Evolutionary conservation across 2,329 filamentous ascomycete genomes (phyloP).

Genomic region (Nannizziopsis arthrosporioides): DNA sequence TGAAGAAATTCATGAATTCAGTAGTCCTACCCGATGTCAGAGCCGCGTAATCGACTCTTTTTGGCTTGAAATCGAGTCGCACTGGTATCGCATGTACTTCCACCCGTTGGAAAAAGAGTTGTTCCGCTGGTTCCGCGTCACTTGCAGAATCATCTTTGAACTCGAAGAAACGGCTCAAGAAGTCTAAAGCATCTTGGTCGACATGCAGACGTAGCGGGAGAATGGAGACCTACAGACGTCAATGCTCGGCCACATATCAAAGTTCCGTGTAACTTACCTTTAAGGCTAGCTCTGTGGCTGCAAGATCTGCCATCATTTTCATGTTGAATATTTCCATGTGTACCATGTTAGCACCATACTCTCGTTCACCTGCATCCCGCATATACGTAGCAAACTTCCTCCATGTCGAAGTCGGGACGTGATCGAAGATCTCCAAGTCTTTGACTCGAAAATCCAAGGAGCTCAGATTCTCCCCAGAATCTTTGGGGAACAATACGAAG

Average conservation of each 20-base stretch:
- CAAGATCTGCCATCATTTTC: slow-evolving; percentile 68
- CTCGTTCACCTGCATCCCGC: slow-evolving; percentile 71
- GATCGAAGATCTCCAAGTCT: slow-evolving; percentile 83
- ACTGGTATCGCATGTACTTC: slow-evolving; percentile 76
- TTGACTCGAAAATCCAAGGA: slow-evolving; percentile 73
- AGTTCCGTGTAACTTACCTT: slow-evolving; percentile 38
- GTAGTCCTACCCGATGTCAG: slow-evolving; percentile 86
- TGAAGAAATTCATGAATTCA: slow-evolving; percentile 98
- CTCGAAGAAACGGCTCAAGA: slow-evolving; percentile 93
- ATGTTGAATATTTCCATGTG: slow-evolving; percentile 82
- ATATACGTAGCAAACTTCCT: slow-evolving; percentile 95
- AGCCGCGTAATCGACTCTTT: slow-evolving; percentile 90
- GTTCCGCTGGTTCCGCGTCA: slow-evolving; percentile 51
- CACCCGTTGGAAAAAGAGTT: slow-evolving; percentile 78
- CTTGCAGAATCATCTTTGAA: slow-evolving; percentile 66
- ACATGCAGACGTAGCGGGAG: slow-evolving; percentile 84
- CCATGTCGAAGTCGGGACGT: slow-evolving; percentile 92
- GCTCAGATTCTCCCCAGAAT: slow-evolving; percentile 68
- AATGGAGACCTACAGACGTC: slow-evolving; percentile 46
- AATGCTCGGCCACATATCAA: slow-evolving; percentile 9
- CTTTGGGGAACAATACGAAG: slow-evolving; percentile 65
- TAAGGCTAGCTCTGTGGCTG: slow-evolving; percentile 80
- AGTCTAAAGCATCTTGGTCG: slow-evolving; percentile 93
- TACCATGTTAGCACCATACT: slow-evolving; percentile 78
- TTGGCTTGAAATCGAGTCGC: slow-evolving; percentile 92